Conservation (phyloP, 306 rosid species). For the Prunus mume region DNA sequence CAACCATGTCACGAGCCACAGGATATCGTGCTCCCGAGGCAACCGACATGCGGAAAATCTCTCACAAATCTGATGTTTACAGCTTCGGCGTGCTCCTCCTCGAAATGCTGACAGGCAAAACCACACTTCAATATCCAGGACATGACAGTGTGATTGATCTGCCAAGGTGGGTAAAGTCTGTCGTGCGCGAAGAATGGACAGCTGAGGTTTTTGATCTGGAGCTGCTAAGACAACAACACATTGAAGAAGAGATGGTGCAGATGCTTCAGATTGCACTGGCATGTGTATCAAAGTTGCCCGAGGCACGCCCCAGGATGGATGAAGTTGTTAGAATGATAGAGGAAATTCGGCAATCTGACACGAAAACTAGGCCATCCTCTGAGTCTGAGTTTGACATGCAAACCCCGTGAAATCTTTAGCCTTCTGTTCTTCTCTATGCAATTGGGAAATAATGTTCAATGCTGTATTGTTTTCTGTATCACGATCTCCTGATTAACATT, state of each 20-base stretch:
- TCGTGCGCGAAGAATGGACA: conserved; percentile 88
- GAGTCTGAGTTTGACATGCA: conserved; percentile 59
- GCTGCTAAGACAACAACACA: conserved; percentile 50
- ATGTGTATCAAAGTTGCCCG: conserved; percentile 59
- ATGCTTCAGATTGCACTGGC: conserved; percentile 78
- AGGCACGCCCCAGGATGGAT: conserved; percentile 60
- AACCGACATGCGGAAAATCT: conserved; percentile 47
- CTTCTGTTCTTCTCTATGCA: neutral
- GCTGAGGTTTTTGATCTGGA: conserved; percentile 83
- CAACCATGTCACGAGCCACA: conserved; percentile 48
- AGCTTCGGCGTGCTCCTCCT: conserved; percentile 77
- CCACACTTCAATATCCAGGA: conserved; percentile 55
- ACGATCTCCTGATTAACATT: too few relatives aligned
- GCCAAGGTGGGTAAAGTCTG: conserved; percentile 83
- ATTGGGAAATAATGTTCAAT: conserved; percentile 7
- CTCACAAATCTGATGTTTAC: conserved; percentile 70
- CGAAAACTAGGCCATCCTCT: conserved; percentile 50
- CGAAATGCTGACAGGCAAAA: conserved; percentile 74
- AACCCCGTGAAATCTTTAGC: conserved; percentile 42
- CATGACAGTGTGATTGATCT: conserved; percentile 60
- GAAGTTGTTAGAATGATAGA: conserved; percentile 61
- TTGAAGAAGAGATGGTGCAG: conserved; percentile 83
- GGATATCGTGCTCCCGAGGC: conserved; percentile 80
- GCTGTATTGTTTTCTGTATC: neutral
- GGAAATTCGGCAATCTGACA: conserved; percentile 53